Base-by-base conservation (phyloP, 805 yeast genomes). In the Ogataea zsoltii region DNA sequence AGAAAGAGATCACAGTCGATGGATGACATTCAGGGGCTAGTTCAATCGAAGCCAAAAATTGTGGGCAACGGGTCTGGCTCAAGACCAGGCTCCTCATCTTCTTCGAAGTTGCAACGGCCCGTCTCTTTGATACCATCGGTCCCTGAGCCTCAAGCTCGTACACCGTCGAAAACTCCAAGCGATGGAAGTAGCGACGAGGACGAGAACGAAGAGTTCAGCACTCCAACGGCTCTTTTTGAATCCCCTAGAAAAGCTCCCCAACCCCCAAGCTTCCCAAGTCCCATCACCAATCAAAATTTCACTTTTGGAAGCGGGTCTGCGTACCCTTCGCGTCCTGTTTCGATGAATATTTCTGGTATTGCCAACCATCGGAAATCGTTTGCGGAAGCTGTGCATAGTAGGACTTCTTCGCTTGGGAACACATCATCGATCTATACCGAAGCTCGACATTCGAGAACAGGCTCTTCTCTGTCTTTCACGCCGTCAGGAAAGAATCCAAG, bases 211-310 rank as follows among this genome's bases (percentile, higher is more conserved):
- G 55, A 50, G 15, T 45, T 41, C 18, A 44, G 45, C 39, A 43
- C 49, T 13, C 51, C 60, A 14, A 42, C 36, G 3, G 62, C 61
- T 3, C 41, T 71, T 29, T 83, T 83, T 58, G 64, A 73, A 15
- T 83, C 89, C 0, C 88, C 89, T n/a, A 72, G 89, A 64, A 81
- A 71, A 55, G 87, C 89, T 0, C 91, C 91, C 1, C 75, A 75
- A 42, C 89, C 89, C 0, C 90, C 90, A 2, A 45, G 39, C 38
- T 57, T 54, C 41, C 56, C 60, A 25, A 56, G 61, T 33, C 67
- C 65, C 2, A 50, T 59, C 25, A 40, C 54, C 2, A 56, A 50
- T 18, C 51, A 50, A 37, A 47, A 30, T 3, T 57, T 51, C 45
- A 58, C 51, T 29, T 58, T 63, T 52, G 66, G 42, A 23, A 23